These are phyloP conservation scores for Colletotrichum abscissum DNA, from an alignment of 2,329 filamentous ascomycete species.

Conservation along the genomic window DNA sequence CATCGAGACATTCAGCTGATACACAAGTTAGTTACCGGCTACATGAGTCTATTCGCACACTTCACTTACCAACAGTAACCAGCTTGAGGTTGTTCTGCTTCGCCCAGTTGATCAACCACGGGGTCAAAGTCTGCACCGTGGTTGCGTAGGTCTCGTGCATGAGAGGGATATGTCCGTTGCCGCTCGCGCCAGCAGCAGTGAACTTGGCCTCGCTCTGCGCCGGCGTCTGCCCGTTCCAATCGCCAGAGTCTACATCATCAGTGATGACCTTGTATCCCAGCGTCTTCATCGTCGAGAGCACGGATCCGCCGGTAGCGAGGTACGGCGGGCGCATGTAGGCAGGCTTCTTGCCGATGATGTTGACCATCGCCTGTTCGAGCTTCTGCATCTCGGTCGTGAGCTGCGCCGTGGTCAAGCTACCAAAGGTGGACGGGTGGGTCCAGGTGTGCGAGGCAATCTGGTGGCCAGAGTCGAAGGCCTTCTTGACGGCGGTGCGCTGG, in stretches of 20 bases:
- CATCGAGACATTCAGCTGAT: slow-evolving; percentile 55
- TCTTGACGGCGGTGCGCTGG: slow-evolving; percentile 63
- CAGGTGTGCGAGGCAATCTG: slow-evolving; percentile 66
- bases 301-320: slow-evolving; percentile 57
- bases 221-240: slow-evolving; percentile 67
- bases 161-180: slow-evolving; percentile 65
- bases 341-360: slow-evolving; percentile 60
- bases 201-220: slow-evolving; percentile 65
- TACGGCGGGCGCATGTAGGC: slow-evolving; percentile 63
- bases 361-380: slow-evolving; percentile 61
- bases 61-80: slow-evolving; percentile 60
- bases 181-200: slow-evolving; percentile 52
- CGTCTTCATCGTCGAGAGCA: slow-evolving; percentile 53
- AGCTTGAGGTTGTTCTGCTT: slow-evolving; percentile 58
- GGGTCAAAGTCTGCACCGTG: slow-evolving; percentile 60
- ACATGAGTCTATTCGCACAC: no score
- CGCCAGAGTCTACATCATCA: slow-evolving; percentile 70
- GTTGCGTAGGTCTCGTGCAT: slow-evolving; percentile 66
- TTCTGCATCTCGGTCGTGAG: slow-evolving; percentile 61
- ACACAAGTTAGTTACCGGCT: background rate
- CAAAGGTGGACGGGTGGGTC: slow-evolving; percentile 59
- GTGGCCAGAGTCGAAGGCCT: slow-evolving; percentile 61
- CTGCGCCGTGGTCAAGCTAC: slow-evolving; percentile 48
- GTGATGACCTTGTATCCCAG: slow-evolving; percentile 71
- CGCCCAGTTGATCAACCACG: slow-evolving; percentile 63